Conservation (phyloP, 2,329 filamentous ascomycete species). For the Nothopassalora personata region DNA sequence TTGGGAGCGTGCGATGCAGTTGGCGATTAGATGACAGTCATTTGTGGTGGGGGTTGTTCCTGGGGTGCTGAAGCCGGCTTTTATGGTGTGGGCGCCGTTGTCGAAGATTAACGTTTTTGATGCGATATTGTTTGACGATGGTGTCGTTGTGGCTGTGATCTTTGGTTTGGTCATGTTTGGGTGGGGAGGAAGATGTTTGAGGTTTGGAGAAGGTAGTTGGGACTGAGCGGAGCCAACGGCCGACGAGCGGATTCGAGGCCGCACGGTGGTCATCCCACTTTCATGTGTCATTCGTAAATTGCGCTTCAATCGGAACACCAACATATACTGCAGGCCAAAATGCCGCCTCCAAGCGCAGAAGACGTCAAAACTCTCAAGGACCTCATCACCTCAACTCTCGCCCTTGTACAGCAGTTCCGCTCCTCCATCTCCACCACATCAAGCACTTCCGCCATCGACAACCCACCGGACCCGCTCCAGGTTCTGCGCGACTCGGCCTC, state of each 20-base stretch:
- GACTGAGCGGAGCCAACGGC: background rate
- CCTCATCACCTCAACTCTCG: conserved; percentile 27
- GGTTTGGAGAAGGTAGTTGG: conserved; percentile 4
- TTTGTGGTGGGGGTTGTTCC: conserved; percentile 31
- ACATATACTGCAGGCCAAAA: conserved; percentile 7
- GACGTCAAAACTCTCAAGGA: conserved; percentile 26
- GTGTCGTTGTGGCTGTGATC: background rate
- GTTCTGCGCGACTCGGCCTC: conserved; percentile 67
- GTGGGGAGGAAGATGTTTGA: conserved; percentile 2
- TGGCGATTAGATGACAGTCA: conserved; percentile 69
- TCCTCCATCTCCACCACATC: conserved; percentile 24
- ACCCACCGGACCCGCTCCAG: conserved; percentile 52
- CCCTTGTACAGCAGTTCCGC: conserved; percentile 31
- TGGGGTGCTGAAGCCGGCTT: conserved; percentile 66
- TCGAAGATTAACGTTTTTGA: conserved; percentile 73
- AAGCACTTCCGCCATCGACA: conserved; percentile 20
- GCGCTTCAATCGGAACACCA: background rate
- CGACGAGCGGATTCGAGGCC: background rate
- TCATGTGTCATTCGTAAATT: background rate
- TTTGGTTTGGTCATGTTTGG: conserved; percentile 13
- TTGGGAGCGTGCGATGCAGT: conserved; percentile 75
- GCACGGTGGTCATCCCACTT: background rate
- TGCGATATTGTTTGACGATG: conserved; percentile 15
- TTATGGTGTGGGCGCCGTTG: conserved; percentile 87
- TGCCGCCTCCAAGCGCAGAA: conserved; percentile 23